A percentile compares a stretch with the other conserved stretches of the same genome.
These are phyloP conservation scores for Sambucus nigra DNA, from an alignment of 129 eudicot genomes.

Conservation along the genomic window DNA sequence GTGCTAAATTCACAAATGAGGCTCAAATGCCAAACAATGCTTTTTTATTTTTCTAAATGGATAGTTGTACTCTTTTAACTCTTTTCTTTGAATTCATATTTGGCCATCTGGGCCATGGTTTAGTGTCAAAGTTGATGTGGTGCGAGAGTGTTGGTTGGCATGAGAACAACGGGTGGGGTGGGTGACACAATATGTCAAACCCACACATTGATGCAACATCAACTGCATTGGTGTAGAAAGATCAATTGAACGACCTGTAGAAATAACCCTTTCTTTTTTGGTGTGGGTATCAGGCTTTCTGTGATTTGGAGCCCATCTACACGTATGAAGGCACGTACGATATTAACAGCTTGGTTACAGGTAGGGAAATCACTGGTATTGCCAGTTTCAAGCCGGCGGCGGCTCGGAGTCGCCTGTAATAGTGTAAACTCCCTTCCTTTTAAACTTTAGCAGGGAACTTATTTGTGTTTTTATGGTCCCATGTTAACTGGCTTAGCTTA, in stretches of 20 bases:
- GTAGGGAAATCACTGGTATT: slow-evolving; percentile 80
- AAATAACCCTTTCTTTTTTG: background rate
- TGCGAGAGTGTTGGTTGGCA: no score
- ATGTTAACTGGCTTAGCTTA: background rate
- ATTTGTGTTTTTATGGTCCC: background rate
- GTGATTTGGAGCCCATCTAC: slow-evolving; percentile 96
- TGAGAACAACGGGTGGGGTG: no score
- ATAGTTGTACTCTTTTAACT: no score
- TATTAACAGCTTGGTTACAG: slow-evolving; percentile 87
- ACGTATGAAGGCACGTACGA: slow-evolving; percentile 96
- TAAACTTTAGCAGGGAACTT: background rate
- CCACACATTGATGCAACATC: no score
- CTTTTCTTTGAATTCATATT: no score
- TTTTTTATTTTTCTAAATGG: no score
- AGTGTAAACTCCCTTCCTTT: slow-evolving; percentile 6
- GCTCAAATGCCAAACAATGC: no score
- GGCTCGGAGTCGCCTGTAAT: slow-evolving; percentile 62
- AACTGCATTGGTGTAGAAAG: background rate
- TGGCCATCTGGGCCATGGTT: no score
- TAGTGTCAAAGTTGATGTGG: background rate
- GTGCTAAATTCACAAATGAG: no score
- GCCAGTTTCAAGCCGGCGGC: slow-evolving; percentile 84
- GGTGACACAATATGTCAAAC: no score
- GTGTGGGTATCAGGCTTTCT: slow-evolving; percentile 62
- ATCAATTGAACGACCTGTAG: background rate